Evolutionary conservation across 192 early-diverging fungal species (phyloP).

Genomic region (Umbelopsis vinacea): DNA sequence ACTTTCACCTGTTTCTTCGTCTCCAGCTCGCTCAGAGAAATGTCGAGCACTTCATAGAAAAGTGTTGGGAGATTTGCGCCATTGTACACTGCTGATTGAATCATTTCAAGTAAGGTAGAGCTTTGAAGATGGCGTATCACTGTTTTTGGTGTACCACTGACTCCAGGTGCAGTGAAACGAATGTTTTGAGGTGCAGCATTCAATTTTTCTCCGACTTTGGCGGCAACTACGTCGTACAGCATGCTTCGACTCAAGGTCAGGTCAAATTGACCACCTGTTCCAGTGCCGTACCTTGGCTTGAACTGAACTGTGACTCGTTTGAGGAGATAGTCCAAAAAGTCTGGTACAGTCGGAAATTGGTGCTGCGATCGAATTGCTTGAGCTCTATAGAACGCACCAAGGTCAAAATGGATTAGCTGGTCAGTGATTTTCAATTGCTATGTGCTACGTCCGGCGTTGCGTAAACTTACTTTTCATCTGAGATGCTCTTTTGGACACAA

Average conservation of each 20-base stretch:
- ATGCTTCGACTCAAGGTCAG: slow-evolving; percentile 69
- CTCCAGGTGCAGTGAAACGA: slow-evolving; percentile 60
- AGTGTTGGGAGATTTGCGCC: slow-evolving; percentile 46
- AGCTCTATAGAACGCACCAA: background rate
- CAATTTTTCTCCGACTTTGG: slow-evolving; percentile 63
- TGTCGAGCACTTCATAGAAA: slow-evolving; percentile 85
- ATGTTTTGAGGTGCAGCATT: slow-evolving; percentile 72
- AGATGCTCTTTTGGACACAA: slow-evolving; percentile 70
- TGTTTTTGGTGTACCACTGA: slow-evolving; percentile 32
- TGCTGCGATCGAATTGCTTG: slow-evolving; percentile 32
- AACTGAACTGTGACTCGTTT: slow-evolving; percentile 78
- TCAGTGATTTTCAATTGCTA: background rate
- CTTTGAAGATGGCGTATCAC: slow-evolving; percentile 18
- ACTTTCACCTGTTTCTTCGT: slow-evolving; percentile 75
- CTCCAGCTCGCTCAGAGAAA: slow-evolving; percentile 83
- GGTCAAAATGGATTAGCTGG: background rate
- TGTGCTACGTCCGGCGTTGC: background rate
- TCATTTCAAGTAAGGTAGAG: slow-evolving; percentile 41
- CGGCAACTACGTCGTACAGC: slow-evolving; percentile 70
- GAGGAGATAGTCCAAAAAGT: slow-evolving; percentile 79
- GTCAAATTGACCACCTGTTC: slow-evolving; percentile 43
- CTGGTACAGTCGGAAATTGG: slow-evolving; percentile 52
- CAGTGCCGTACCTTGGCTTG: slow-evolving; percentile 54
- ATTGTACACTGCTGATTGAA: slow-evolving; percentile 33
- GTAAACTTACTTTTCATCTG: slow-evolving; percentile 49